Conservation (phyloP, 2,329 filamentous ascomycete species). For the Paecilomyces niveus region DNA sequence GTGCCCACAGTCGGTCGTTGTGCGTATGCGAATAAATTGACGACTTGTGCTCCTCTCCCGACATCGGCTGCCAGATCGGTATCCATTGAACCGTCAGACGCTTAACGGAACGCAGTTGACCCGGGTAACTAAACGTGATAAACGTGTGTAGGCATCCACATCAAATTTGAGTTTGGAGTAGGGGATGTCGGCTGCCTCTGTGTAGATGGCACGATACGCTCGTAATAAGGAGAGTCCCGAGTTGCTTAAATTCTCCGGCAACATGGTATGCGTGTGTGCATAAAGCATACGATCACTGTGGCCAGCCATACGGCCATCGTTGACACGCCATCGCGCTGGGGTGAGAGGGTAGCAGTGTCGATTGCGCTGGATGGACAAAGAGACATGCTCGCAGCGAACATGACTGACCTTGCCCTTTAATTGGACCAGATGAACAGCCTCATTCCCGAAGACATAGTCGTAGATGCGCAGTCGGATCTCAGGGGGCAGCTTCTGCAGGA, state of each 20-base stretch:
- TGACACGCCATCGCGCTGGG: slow-evolving; percentile 23
- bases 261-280: slow-evolving; percentile 23
- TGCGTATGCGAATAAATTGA: slow-evolving; percentile 31
- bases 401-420: slow-evolving; percentile 28
- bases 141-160: slow-evolving; percentile 30
- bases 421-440: slow-evolving; percentile 29
- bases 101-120: slow-evolving; percentile 12
- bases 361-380: slow-evolving; percentile 18
- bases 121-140: slow-evolving; percentile 22
- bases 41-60: slow-evolving; percentile 18
- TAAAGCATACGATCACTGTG: slow-evolving; percentile 22
- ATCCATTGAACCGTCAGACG: slow-evolving; percentile 26
- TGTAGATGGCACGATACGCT: slow-evolving; percentile 27
- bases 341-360: slow-evolving; percentile 27
- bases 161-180: slow-evolving; percentile 26
- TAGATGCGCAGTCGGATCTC: slow-evolving; percentile 35
- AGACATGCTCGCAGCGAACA: slow-evolving; percentile 22
- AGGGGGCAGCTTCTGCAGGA: slow-evolving; percentile 22
- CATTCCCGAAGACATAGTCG: slow-evolving; percentile 26
- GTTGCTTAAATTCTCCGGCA: slow-evolving; percentile 18
- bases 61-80: slow-evolving; percentile 27
- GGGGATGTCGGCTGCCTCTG: slow-evolving; percentile 21
- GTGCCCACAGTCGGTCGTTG: slow-evolving; percentile 25
- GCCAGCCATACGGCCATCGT: slow-evolving; percentile 10
- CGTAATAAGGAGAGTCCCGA: slow-evolving; percentile 19